A percentile compares a stretch with the other conserved stretches of the same genome.
phyloP scores from a whole-genome alignment of 352 stramenopile species.

The Pythium periplocum region DNA sequence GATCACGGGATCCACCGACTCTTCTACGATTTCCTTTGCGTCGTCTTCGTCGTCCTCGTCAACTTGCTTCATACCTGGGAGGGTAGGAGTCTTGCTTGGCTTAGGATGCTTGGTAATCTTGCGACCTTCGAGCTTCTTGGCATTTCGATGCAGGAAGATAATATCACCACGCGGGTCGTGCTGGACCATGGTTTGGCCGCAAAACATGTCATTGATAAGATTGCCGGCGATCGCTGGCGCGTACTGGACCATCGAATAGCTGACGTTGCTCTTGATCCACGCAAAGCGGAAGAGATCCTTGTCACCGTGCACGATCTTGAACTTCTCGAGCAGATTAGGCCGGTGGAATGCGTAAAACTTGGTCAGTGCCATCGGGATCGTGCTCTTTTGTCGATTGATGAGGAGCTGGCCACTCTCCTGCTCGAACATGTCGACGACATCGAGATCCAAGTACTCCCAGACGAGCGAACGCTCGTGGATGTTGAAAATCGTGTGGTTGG shows the following conservation, averaged over 20 bases:
- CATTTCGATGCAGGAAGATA: conserved; percentile 73
- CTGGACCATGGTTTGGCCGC: conserved; percentile 75
- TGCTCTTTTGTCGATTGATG: conserved; percentile 38
- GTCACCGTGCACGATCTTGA: conserved; percentile 65
- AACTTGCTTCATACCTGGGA: neutral
- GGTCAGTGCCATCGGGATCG: conserved; percentile 42
- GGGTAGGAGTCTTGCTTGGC: too few species aligned
- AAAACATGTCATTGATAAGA: conserved; percentile 41
- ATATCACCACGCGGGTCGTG: conserved; percentile 43
- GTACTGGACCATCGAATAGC: conserved; percentile 58
- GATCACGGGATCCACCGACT: conserved; percentile 32
- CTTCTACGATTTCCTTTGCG: neutral
- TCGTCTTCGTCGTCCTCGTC: conserved; percentile 2
- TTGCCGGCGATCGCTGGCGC: conserved; percentile 37
- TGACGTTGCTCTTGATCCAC: conserved; percentile 61
- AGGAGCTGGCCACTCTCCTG: conserved; percentile 74
- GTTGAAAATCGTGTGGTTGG: conserved; percentile 64
- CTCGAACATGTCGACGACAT: conserved; percentile 73
- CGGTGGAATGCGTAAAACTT: conserved; percentile 60
- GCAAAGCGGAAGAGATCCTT: conserved; percentile 79
- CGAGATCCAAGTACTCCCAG: conserved; percentile 59
- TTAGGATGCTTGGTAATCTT: neutral
- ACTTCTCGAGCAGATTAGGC: conserved; percentile 49
- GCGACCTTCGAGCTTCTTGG: conserved; percentile 58
- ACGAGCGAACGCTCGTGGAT: conserved; percentile 52